Evolutionary conservation across 148 eudicot species (phyloP).

Genomic region (Agrostemma githago): DNA sequence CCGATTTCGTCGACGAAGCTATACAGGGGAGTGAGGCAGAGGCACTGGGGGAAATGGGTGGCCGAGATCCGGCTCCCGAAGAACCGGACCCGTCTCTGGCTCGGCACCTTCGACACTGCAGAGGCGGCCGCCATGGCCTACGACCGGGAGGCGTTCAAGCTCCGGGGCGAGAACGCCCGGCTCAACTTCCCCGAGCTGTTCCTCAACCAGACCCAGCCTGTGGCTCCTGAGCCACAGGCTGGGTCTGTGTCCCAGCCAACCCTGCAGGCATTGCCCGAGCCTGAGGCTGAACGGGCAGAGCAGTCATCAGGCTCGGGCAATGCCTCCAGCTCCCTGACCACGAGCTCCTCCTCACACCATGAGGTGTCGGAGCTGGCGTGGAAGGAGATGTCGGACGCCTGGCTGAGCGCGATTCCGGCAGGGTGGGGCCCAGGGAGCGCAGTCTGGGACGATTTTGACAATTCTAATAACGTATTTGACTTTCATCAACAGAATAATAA

Average conservation of each 20-base stretch:
- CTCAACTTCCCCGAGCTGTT: constrained; percentile 72
- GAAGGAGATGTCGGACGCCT: constrained; percentile 70
- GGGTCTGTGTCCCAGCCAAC: constrained; percentile 1
- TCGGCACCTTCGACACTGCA: constrained; percentile 77
- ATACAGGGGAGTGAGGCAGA: constrained; percentile 74
- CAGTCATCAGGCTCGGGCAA: constrained; percentile 12
- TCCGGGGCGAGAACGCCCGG: constrained; percentile 67
- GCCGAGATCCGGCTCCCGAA: constrained; percentile 79
- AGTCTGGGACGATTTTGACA: constrained; percentile 77
- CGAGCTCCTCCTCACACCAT: constrained; percentile 6
- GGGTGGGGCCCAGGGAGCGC: constrained; percentile 91
- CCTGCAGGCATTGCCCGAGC: constrained; percentile 22
- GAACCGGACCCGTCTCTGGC: constrained; percentile 71
- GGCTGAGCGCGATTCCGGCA: constrained; percentile 66
- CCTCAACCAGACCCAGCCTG: constrained; percentile 42
- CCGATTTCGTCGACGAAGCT: constrained; percentile 47
- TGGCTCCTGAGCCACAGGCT: neutral
- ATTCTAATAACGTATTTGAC: constrained; percentile 38
- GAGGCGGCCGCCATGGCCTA: constrained; percentile 82
- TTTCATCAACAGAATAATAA: constrained; percentile 41
- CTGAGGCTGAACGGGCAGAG: too few relatives aligned
- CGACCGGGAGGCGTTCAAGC: constrained; percentile 66
- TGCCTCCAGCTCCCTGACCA: constrained; percentile 24
- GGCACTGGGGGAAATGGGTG: constrained; percentile 95
- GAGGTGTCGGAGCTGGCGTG: constrained; percentile 47